Conservation (phyloP, 306 rosid species). For the Pterocarpus macrocarpus region DNA sequence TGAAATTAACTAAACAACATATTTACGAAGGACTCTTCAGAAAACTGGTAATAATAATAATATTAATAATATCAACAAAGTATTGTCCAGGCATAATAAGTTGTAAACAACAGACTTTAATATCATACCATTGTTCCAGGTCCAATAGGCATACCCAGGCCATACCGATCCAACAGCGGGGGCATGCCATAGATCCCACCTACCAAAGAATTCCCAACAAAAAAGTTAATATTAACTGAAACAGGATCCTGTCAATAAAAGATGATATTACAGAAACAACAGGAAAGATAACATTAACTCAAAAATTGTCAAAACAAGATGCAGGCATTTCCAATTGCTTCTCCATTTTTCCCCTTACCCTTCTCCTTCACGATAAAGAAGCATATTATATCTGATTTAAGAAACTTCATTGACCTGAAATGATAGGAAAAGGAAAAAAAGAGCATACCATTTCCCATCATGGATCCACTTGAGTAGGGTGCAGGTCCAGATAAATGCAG, state of each 20-base stretch:
- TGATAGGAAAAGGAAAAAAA: conserved; percentile 13
- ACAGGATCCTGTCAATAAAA: conserved; percentile 19
- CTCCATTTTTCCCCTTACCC: not conserved
- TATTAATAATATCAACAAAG: not conserved
- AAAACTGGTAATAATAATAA: conserved; percentile 12
- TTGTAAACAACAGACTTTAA: conserved; percentile 16
- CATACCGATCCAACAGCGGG: conserved; percentile 87
- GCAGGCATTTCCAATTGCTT: conserved; percentile 16
- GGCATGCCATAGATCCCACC: conserved; percentile 95
- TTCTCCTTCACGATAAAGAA: conserved; percentile 13
- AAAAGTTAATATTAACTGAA: conserved; percentile 22
- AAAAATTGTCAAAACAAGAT: conserved; percentile 13
- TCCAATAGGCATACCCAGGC: conserved; percentile 88
- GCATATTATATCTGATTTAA: not conserved
- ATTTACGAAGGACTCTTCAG: not conserved
- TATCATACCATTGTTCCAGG: conserved; percentile 86
- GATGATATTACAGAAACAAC: conserved; percentile 25
- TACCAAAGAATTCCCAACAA: conserved; percentile 44
- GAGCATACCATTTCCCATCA: conserved; percentile 82
- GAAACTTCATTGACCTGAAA: conserved; percentile 13
- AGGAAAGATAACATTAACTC: not conserved
- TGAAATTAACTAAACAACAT: conserved; percentile 24
- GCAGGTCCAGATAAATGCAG: conserved; percentile 86
- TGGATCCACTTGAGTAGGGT: conserved; percentile 88
- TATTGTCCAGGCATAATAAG: not conserved